These are phyloP conservation scores for Coix lacrymajobi DNA, from an alignment of 176 grass and related monocot species.

Conservation along the genomic window DNA sequence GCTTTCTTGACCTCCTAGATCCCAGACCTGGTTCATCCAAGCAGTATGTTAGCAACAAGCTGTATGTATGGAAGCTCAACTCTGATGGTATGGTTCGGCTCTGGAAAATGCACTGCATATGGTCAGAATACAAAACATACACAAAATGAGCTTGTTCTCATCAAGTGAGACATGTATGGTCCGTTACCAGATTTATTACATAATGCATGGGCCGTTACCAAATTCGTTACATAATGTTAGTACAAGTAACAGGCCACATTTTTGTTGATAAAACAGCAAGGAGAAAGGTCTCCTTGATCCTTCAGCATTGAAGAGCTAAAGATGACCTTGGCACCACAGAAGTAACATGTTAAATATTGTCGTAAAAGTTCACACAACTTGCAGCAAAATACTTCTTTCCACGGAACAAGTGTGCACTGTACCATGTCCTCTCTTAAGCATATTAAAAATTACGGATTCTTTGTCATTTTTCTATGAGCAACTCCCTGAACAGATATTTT, in stretches of 20 bases:
- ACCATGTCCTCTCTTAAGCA: neutral
- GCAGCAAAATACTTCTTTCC: constrained; percentile 5
- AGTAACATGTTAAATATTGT: neutral
- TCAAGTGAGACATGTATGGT: neutral
- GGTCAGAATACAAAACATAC: neutral
- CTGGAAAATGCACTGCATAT: neutral
- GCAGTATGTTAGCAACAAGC: constrained; percentile 28
- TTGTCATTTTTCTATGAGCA: neutral
- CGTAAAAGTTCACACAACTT: neutral
- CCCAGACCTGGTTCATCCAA: constrained; percentile 68
- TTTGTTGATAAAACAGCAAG: neutral
- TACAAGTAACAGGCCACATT: neutral
- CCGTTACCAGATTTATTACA: neutral
- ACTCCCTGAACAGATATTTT: neutral
- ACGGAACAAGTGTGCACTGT: neutral
- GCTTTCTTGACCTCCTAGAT: constrained; percentile 93
- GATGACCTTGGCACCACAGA: neutral
- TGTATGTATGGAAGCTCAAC: neutral
- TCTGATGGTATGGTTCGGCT: neutral
- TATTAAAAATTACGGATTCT: neutral
- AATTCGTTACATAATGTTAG: neutral
- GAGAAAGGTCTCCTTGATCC: neutral
- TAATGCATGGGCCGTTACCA: no score
- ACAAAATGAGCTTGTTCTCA: neutral
- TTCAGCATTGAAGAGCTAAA: neutral